These are phyloP conservation scores for Hypoxylon sp. DNA, from an alignment of 2,329 filamentous ascomycete genomes.

Conservation along the genomic window DNA sequence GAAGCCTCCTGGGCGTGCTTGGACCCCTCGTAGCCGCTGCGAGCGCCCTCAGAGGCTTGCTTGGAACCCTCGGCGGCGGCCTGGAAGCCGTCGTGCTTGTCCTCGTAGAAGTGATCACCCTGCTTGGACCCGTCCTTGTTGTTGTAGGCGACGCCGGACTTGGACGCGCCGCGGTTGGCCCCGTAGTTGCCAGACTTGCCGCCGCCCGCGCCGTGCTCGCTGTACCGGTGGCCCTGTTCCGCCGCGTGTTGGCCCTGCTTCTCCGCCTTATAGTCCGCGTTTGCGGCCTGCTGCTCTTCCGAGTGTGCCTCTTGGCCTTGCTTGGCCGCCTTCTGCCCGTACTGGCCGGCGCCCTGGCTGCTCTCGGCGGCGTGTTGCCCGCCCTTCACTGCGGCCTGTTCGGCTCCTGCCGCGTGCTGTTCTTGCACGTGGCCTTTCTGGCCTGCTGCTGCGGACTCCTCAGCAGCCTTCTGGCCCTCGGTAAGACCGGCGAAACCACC, in stretches of 20 bases:
- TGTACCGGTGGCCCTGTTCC: constrained; percentile 18
- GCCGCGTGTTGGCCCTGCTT: constrained; percentile 11
- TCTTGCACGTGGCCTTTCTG: constrained; percentile 7
- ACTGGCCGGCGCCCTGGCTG: constrained; percentile 2
- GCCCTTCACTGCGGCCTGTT: background rate
- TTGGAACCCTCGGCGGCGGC: constrained; percentile 16
- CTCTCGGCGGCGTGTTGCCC: constrained; percentile 18
- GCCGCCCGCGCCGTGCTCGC: constrained; percentile 25
- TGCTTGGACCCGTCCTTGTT: constrained; percentile 34
- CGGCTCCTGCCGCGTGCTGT: constrained; percentile 3
- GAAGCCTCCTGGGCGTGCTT: constrained; percentile 15
- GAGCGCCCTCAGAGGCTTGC: constrained; percentile 1
- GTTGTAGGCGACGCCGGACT: constrained; percentile 39
- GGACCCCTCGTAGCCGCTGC: constrained; percentile 14
- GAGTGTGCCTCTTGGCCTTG: background rate
- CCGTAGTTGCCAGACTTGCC: constrained; percentile 30
- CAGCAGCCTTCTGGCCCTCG: constrained; percentile 5
- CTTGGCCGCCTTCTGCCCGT: constrained; percentile 13
- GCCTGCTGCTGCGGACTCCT: constrained; percentile 7
- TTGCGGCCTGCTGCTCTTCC: constrained; percentile 13
- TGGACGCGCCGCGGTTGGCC: constrained; percentile 35
- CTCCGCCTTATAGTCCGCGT: constrained; percentile 10
- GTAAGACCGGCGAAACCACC: background rate
- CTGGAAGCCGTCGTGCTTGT: constrained; percentile 31
- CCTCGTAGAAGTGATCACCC: constrained; percentile 24